Conservation (phyloP, 495 filamentous ascomycete genomes). For the Penicillium dipodomyicola region DNA sequence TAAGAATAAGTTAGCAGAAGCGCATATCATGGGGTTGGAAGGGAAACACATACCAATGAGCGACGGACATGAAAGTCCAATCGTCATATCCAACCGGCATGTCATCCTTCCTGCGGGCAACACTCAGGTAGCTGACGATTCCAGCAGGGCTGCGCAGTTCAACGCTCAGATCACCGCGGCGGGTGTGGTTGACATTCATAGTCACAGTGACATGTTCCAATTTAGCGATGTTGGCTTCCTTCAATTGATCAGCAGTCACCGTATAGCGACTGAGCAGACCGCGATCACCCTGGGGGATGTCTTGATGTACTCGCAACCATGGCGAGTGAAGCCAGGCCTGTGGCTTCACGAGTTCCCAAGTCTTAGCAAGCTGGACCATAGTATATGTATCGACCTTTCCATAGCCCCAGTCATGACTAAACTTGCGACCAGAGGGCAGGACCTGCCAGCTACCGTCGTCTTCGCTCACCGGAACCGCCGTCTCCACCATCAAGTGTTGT, state of each 20-base stretch:
- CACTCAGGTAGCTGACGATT: conserved; percentile 79
- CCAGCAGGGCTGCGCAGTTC: conserved; percentile 84
- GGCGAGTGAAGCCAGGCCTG: conserved; percentile 94
- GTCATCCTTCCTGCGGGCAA: conserved; percentile 63
- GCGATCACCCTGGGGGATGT: conserved; percentile 80
- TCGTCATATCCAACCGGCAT: conserved; percentile 74
- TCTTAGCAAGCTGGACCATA: conserved; percentile 81
- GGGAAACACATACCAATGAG: conserved; percentile 71
- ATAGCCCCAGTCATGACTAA: conserved; percentile 92
- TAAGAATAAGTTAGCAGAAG: conserved; percentile 32
- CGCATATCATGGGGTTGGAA: not conserved
- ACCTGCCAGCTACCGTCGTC: conserved; percentile 76
- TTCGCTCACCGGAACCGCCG: conserved; percentile 75
- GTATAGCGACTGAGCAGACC: conserved; percentile 76
- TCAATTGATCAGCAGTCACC: conserved; percentile 71
- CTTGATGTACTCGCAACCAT: conserved; percentile 83
- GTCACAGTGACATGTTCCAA: conserved; percentile 95
- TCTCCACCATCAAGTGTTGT: conserved; percentile 84
- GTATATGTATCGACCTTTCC: conserved; percentile 89
- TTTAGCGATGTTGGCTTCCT: conserved; percentile 76
- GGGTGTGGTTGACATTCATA: conserved; percentile 88
- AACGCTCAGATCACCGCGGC: conserved; percentile 88
- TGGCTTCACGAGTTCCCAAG: conserved; percentile 88
- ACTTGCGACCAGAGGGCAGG: conserved; percentile 76
- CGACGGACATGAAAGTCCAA: conserved; percentile 99